phyloP scores from a whole-genome alignment of 768 basidiomycete species.

The Psilocybe subaeruginosa region DNA sequence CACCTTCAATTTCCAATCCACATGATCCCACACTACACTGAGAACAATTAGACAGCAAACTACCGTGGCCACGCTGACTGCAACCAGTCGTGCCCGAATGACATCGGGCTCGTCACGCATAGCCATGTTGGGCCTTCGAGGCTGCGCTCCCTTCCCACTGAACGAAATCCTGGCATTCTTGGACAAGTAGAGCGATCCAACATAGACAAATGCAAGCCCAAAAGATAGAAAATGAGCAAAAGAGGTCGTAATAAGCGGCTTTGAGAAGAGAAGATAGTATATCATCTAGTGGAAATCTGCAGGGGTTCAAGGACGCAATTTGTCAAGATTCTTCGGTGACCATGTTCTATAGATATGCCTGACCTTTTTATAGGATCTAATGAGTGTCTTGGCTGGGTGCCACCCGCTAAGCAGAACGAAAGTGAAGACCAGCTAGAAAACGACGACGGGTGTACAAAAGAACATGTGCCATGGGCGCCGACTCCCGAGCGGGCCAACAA shows the following conservation, averaged over 20 bases:
- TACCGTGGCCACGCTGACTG: constrained; percentile 66
- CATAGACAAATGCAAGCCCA: constrained; percentile 68
- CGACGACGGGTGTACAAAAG: background rate
- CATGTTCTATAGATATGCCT: background rate
- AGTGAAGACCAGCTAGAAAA: background rate
- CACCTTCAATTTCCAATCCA: constrained; percentile 26
- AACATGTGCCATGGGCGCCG: background rate
- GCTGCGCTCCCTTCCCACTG: constrained; percentile 16
- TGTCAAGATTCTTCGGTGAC: background rate
- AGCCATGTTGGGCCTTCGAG: constrained; percentile 48
- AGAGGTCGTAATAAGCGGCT: constrained; percentile 21
- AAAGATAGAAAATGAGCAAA: constrained; percentile 45
- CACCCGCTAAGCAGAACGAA: background rate
- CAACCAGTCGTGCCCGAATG: constrained; percentile 75
- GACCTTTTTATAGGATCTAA: background rate
- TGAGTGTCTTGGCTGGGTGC: background rate
- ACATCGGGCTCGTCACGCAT: constrained; percentile 81
- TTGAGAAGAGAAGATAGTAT: constrained; percentile 16
- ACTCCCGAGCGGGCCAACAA: background rate
- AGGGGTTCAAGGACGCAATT: too few relatives aligned
- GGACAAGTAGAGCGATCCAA: constrained; percentile 81
- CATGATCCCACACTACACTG: constrained; percentile 36
- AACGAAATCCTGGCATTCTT: constrained; percentile 56
- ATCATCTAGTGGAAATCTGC: constrained; percentile 3
- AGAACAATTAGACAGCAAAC: constrained; percentile 58